Conservation (phyloP, 2,329 filamentous ascomycete species). For the Colletotrichum incanum region DNA sequence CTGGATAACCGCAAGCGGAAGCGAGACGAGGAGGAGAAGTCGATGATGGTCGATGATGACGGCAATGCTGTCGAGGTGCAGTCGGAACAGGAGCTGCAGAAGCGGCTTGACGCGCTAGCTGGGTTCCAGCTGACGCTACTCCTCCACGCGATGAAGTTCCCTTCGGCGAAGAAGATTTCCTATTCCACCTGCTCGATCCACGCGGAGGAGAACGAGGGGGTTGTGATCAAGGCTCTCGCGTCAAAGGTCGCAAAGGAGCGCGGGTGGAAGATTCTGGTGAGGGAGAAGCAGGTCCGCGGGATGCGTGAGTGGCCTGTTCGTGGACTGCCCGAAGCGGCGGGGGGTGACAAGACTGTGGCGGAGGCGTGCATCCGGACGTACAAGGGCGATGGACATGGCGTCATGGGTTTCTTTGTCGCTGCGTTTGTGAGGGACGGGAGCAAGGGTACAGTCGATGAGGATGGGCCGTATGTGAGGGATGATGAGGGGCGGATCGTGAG, state of each 20-base stretch:
- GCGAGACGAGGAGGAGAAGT: conserved; percentile 51
- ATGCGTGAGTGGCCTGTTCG: conserved; percentile 82
- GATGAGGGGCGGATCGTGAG: conserved; percentile 67
- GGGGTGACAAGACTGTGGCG: conserved; percentile 68
- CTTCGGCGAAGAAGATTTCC: conserved; percentile 80
- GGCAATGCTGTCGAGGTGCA: conserved; percentile 67
- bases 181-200: conserved; percentile 97
- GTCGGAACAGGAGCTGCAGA: conserved; percentile 70
- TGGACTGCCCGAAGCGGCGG: conserved; percentile 67
- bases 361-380: conserved; percentile 87
- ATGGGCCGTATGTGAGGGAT: conserved; percentile 70
- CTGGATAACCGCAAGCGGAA: conserved; percentile 62
- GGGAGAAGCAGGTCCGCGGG: conserved; percentile 82
- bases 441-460: conserved; percentile 46
- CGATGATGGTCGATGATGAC: conserved; percentile 69
- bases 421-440: conserved; percentile 78
- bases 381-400: conserved; percentile 84
- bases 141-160: conserved; percentile 87
- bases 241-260: conserved; percentile 76
- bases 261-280: conserved; percentile 84
- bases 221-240: conserved; percentile 80
- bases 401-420: conserved; percentile 97
- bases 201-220: conserved; percentile 88
- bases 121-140: conserved; percentile 87
- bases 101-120: conserved; percentile 81